Base-by-base conservation (phyloP, 495 filamentous ascomycete species). In the Talaromyces liani region DNA sequence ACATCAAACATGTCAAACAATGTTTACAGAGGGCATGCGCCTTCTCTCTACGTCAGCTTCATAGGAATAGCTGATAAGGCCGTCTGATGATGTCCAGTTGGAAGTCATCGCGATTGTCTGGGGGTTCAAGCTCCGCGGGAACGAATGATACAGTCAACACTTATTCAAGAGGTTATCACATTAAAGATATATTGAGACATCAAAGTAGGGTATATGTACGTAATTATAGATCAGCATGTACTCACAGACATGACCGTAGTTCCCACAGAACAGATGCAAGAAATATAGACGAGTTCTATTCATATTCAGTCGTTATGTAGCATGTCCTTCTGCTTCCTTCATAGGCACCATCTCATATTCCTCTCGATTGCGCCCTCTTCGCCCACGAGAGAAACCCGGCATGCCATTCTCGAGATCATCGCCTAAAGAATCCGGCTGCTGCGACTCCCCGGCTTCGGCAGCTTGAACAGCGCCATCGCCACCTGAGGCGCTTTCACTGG, bases 341-440 rank as follows among this genome's bases (percentile, higher is more conserved):
- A 88, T 82, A 10, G 76, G 80, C 60, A 88, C 86, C 91, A 96
- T 89, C 75, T 96, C 92, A 76, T 95, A 97, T 63, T 87, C 87
- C 67, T 83, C 78, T 10, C 79, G 68, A 64, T 71, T 70, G 36
- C 78, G 72, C 3, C 77, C 77, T 18, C 76, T 75, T 18, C 76
- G 69, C 24, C 77, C 76, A 12, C 73, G 71, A 9, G 73, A 75
- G 47, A 71, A 72, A 22, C 56, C 34, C 25, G 49, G 39, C 7
- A 62, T 61, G 20, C 63, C 59, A 24, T 25, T 62, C n/a, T 60
- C 64, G 7, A 49, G 68, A 62, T 66, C 53, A 67, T 70, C 66
- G 51, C 64, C 63, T 56, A 59, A 64, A 1, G 62, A 54, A 24
- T 59, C 36, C 54, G 63, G 71, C 20, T 65, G 71, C 58, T 69